Percentiles rank a stretch among this genome's conserved stretches.
phyloP scores from a whole-genome alignment of 139 green algal genomes.

The Coelastrella sp. region DNA sequence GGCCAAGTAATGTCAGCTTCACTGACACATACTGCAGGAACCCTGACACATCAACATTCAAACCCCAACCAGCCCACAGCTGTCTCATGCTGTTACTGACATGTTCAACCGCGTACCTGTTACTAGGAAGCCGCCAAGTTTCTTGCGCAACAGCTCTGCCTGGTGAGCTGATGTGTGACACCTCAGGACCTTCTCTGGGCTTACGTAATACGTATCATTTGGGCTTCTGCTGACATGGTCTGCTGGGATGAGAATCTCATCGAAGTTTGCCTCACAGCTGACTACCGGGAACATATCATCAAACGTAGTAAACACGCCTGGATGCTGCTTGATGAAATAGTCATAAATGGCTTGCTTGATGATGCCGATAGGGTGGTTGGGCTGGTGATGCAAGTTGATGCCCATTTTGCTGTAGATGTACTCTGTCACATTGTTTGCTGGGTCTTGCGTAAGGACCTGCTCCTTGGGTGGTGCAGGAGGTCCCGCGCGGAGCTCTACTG shows the following conservation, averaged over 20 bases:
- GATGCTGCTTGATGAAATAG: constrained; percentile 89
- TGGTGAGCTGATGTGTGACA: constrained; percentile 83
- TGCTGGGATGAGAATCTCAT: constrained; percentile 93
- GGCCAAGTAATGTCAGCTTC: no score
- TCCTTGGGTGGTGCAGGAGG: constrained; percentile 55
- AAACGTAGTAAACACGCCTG: constrained; percentile 86
- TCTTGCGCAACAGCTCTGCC: constrained; percentile 88
- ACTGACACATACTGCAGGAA: no score
- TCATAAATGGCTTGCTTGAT: constrained; percentile 97
- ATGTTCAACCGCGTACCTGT: constrained; percentile 63
- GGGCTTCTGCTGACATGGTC: constrained; percentile 91
- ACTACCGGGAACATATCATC: constrained; percentile 96
- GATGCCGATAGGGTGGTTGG: constrained; percentile 95
- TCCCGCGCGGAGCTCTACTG: background rate
- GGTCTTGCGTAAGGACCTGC: constrained; percentile 85
- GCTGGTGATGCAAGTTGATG: constrained; percentile 88
- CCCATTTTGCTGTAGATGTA: constrained; percentile 97
- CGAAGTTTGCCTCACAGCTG: constrained; percentile 81
- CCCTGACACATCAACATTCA: no score
- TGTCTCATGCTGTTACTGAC: no score
- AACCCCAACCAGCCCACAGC: no score
- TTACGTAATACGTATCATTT: constrained; percentile 99
- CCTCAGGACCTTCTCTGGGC: constrained; percentile 65
- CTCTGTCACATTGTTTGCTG: constrained; percentile 97
- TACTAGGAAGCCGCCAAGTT: constrained; percentile 90